Conservation (phyloP, 306 rosid species). For the Luffa aegyptiaca region DNA sequence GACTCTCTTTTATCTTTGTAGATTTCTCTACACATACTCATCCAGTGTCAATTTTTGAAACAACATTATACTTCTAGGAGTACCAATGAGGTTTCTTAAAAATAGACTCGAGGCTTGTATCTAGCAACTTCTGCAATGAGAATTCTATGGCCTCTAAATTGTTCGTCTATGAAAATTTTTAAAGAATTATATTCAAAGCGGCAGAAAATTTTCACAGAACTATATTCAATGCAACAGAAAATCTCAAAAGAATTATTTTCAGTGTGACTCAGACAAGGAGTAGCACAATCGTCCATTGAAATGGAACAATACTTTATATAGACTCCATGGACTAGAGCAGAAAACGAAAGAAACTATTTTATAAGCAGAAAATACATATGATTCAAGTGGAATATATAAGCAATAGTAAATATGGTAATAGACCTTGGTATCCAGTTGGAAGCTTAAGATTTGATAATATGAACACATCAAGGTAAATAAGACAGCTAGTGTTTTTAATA, state of each 20-base stretch:
- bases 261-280: not conserved
- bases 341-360: not conserved
- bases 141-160: not conserved
- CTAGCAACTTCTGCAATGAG: not conserved
- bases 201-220: too few relatives aligned
- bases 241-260: not conserved
- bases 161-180: not conserved
- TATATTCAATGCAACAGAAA: not conserved
- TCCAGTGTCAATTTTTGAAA: not conserved
- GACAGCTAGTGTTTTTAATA: conserved; percentile 64
- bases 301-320: not conserved
- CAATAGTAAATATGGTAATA: conserved; percentile 16
- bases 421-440: conserved; percentile 74
- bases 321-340: not conserved
- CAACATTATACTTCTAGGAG: not conserved
- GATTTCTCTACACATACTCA: not conserved
- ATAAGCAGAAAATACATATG: not conserved
- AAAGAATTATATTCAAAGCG: too few relatives aligned
- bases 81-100: not conserved
- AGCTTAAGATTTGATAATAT: conserved; percentile 80
- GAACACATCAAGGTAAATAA: conserved; percentile 81
- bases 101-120: not conserved
- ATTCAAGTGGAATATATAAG: not conserved
- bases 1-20: not conserved
- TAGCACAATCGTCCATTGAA: not conserved